These are phyloP conservation scores for Pelagomonas calceolata DNA, from an alignment of 108 stramenopile species.

Conservation along the genomic window DNA sequence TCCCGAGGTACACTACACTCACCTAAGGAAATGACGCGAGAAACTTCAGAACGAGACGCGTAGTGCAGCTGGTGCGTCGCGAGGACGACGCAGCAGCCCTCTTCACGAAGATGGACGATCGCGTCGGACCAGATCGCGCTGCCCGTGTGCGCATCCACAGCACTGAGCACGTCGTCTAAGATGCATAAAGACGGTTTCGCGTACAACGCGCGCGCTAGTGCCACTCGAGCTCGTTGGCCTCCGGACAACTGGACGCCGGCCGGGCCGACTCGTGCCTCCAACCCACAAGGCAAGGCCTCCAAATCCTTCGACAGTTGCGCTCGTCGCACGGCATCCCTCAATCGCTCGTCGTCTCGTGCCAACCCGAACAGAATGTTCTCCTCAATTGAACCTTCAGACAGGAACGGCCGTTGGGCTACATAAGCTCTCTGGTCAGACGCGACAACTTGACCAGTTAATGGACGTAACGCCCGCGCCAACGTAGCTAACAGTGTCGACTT, in stretches of 20 bases:
- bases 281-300: constrained; percentile 17
- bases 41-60: background rate
- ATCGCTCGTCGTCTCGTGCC: background rate
- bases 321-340: background rate
- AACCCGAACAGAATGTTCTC: constrained; percentile 8
- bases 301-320: constrained; percentile 19
- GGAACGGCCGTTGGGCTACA: background rate
- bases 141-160: constrained; percentile 43
- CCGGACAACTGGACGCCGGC: constrained; percentile 47
- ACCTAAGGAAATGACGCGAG: constrained; percentile 1
- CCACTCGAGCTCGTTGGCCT: constrained; percentile 57
- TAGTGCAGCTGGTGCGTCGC: constrained; percentile 12
- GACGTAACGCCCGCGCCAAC: constrained; percentile 32
- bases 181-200: constrained; percentile 44
- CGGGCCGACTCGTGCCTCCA: constrained; percentile 41
- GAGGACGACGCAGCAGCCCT: background rate
- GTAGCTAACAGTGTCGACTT: constrained; percentile 45
- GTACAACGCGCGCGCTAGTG: constrained; percentile 49
- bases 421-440: background rate
- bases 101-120: background rate
- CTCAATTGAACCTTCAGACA: constrained; percentile 1
- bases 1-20: background rate
- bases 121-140: constrained; percentile 4
- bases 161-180: constrained; percentile 47
- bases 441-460: constrained; percentile 3